phyloP scores from a whole-genome alignment of 2,329 filamentous ascomycete species.

The Nothophoma quercina region DNA sequence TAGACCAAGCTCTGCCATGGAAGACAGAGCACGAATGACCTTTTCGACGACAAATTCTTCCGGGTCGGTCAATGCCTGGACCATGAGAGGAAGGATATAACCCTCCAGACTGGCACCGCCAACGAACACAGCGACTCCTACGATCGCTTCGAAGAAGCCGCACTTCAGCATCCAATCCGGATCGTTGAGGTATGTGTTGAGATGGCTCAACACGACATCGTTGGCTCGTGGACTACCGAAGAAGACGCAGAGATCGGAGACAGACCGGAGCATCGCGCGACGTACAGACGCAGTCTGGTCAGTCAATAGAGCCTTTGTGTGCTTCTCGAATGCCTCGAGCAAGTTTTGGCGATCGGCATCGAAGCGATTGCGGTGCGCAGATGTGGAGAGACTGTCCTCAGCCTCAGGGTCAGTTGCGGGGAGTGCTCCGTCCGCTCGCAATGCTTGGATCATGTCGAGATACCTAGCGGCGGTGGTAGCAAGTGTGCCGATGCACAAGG shows the following conservation, averaged over 20 bases:
- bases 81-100: constrained; percentile 94
- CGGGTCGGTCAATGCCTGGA: constrained; percentile 89
- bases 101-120: constrained; percentile 90
- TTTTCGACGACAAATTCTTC: constrained; percentile 95
- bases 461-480: constrained; percentile 86
- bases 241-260: constrained; percentile 91
- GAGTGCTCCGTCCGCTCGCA: constrained; percentile 83
- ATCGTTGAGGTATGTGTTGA: constrained; percentile 97
- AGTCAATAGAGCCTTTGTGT: constrained; percentile 89
- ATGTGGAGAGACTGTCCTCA: constrained; percentile 74
- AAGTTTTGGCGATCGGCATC: constrained; percentile 87
- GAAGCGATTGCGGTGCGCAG: constrained; percentile 81
- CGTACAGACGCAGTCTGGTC: constrained; percentile 86
- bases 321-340: constrained; percentile 81
- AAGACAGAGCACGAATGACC: constrained; percentile 84
- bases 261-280: constrained; percentile 88
- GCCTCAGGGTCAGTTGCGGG: constrained; percentile 79
- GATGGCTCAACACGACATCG: constrained; percentile 92
- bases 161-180: constrained; percentile 96
- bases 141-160: constrained; percentile 94
- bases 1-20: constrained; percentile 86
- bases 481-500: constrained; percentile 87
- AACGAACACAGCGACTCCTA: constrained; percentile 89
- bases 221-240: constrained; percentile 92
- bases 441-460: constrained; percentile 87